These are phyloP conservation scores for Leersia perrieri DNA, from an alignment of 176 grass and related monocot genomes.

Conservation along the genomic window DNA sequence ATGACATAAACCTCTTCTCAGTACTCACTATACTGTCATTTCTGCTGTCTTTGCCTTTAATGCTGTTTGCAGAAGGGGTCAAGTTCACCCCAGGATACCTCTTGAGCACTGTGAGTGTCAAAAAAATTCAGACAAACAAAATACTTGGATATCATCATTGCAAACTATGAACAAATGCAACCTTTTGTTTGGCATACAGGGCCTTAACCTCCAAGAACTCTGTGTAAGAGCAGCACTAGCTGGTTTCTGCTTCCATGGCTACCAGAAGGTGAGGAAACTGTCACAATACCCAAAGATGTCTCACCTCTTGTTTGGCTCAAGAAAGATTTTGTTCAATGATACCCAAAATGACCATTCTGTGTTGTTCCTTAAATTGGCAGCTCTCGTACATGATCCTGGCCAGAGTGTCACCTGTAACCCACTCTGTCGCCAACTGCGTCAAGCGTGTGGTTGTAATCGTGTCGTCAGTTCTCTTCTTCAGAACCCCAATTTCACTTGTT, in stretches of 20 bases:
- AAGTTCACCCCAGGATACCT: conserved; percentile 71
- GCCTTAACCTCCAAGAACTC: conserved; percentile 59
- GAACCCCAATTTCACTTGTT: conserved; percentile 60
- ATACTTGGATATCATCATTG: background rate
- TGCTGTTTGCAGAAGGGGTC: conserved; percentile 55
- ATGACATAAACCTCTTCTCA: conserved; percentile 82
- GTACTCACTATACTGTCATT: conserved; percentile 66
- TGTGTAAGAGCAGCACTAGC: conserved; percentile 57
- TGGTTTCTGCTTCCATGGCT: conserved; percentile 73
- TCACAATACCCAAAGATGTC: background rate
- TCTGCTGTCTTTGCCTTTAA: conserved; percentile 56
- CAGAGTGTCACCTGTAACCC: conserved; percentile 59
- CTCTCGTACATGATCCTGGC: conserved; percentile 59
- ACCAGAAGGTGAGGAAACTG: conserved; percentile 57
- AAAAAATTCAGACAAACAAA: conserved; percentile 1
- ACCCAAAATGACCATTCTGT: background rate
- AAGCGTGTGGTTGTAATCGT: conserved; percentile 73
- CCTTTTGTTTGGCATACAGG: conserved; percentile 39
- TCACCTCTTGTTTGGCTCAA: background rate
- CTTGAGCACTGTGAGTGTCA: conserved; percentile 47
- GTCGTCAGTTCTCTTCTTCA: conserved; percentile 66
- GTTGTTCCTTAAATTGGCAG: conserved; percentile 26
- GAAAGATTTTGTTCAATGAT: background rate
- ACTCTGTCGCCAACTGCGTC: conserved; percentile 70
- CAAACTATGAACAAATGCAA: background rate